A percentile compares a stretch with the other conserved stretches of the same genome.
These are phyloP conservation scores for Silene uniflora DNA, from an alignment of 148 eudicot genomes.

Conservation along the genomic window DNA sequence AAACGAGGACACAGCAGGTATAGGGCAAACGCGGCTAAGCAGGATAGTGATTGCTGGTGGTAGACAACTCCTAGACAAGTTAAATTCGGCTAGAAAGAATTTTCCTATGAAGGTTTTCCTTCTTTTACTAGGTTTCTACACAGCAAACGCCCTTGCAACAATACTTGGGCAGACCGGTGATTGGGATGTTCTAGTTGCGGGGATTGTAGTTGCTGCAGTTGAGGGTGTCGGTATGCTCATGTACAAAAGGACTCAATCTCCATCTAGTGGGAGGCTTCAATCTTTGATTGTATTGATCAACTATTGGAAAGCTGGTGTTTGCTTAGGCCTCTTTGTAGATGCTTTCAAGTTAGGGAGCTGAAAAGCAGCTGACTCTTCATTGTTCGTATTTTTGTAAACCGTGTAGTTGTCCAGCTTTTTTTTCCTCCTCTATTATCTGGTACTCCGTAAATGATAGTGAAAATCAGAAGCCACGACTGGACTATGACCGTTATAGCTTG, in stretches of 20 bases:
- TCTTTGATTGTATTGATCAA: constrained; percentile 67
- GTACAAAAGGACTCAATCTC: constrained; percentile 55
- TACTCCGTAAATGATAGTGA: too few species aligned
- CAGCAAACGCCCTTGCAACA: constrained; percentile 92
- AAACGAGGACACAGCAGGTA: constrained; percentile 41
- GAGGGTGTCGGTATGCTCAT: constrained; percentile 92
- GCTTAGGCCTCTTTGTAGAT: constrained; percentile 96
- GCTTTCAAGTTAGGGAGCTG: constrained; percentile 96
- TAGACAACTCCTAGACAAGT: constrained; percentile 62
- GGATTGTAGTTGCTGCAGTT: constrained; percentile 92
- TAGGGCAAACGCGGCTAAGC: constrained; percentile 77
- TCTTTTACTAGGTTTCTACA: constrained; percentile 83
- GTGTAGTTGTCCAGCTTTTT: background rate
- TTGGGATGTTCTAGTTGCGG: constrained; percentile 96
- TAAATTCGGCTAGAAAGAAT: constrained; percentile 76
- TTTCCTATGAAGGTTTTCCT: constrained; percentile 94
- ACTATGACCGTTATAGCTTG: too few species aligned
- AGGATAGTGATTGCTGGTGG: constrained; percentile 78
- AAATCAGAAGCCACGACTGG: too few species aligned
- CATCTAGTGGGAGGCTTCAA: constrained; percentile 47
- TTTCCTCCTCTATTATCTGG: background rate
- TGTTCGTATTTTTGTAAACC: background rate
- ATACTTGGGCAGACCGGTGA: constrained; percentile 96
- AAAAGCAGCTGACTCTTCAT: constrained; percentile 6
- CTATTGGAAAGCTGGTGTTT: constrained; percentile 98